These are phyloP conservation scores for Yarrowia osloensis DNA, from an alignment of 805 yeast species.

Conservation along the genomic window DNA sequence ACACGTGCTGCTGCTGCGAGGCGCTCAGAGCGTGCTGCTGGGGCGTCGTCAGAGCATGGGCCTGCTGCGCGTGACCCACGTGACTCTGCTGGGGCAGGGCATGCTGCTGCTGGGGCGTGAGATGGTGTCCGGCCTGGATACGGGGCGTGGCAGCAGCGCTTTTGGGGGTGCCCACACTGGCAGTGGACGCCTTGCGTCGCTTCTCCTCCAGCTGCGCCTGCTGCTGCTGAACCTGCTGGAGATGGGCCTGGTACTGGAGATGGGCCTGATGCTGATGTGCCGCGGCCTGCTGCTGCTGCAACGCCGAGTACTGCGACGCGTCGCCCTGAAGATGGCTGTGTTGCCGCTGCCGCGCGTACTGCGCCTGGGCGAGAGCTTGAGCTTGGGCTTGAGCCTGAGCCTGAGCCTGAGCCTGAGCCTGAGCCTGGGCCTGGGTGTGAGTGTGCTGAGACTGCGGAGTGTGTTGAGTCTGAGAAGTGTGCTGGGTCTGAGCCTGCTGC, in stretches of 20 bases:
- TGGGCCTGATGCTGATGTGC: slow-evolving; percentile 27
- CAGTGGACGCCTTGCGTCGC: slow-evolving; percentile 4
- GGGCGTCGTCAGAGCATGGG: not conserved
- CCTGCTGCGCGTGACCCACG: not conserved
- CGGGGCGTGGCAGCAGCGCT: not conserved
- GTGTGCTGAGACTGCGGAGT: no score
- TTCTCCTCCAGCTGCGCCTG: slow-evolving; percentile 21
- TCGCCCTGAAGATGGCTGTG: slow-evolving; percentile 9
- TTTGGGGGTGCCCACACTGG: not conserved
- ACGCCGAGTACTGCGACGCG: slow-evolving; percentile 6
- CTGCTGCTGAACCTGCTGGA: slow-evolving; percentile 21
- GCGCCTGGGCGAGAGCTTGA: not conserved
- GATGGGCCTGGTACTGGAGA: slow-evolving; percentile 21
- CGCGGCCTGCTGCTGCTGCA: slow-evolving; percentile 24
- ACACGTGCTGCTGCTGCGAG: not conserved
- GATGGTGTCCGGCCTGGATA: not conserved
- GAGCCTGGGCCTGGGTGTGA: no score
- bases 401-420: not conserved
- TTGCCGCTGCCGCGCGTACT: slow-evolving; percentile 31
- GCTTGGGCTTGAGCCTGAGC: not conserved
- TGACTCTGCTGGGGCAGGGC: not conserved
- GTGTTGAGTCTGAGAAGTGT: not conserved
- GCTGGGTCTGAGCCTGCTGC: slow-evolving; percentile 24
- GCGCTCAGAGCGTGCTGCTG: not conserved
- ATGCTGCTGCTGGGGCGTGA: slow-evolving; percentile 19